These are phyloP conservation scores for Ilex asprella DNA, from an alignment of 257 asterid species.

Conservation along the genomic window DNA sequence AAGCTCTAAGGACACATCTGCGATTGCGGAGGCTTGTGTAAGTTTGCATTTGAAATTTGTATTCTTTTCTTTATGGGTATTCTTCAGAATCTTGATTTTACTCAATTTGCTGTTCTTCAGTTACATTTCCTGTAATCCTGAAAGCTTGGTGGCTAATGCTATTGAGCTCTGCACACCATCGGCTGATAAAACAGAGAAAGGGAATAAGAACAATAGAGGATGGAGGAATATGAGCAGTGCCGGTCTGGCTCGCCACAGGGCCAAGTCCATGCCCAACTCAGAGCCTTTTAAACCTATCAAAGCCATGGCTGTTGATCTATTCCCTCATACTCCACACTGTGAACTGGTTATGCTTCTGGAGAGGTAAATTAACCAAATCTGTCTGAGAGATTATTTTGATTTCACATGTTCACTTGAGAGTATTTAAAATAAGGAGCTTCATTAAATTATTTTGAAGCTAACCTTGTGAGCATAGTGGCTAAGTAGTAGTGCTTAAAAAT, in stretches of 20 bases:
- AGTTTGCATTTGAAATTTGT: constrained; percentile 24
- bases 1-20: constrained; percentile 78
- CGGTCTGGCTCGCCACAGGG: constrained; percentile 81
- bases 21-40: constrained; percentile 86
- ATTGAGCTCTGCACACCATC: constrained; percentile 98
- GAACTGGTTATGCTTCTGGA: constrained; percentile 94
- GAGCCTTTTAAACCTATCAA: constrained; percentile 87
- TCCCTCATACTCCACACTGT: constrained; percentile 93
- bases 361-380: constrained; percentile 43
- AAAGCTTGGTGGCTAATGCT: constrained; percentile 94
- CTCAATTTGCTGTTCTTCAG: constrained; percentile 37
- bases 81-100: neutral
- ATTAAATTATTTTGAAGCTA: no score
- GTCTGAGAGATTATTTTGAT: neutral
- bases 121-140: constrained; percentile 97
- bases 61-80: neutral
- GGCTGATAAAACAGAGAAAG: constrained; percentile 48
- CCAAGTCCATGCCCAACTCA: constrained; percentile 88
- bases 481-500: no score
- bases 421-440: no score
- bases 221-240: constrained; percentile 93
- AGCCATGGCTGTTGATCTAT: constrained; percentile 94
- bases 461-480: no score
- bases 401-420: no score
- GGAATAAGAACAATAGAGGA: constrained; percentile 54